Conservation (phyloP, 2,329 filamentous ascomycete genomes). For the Coniochaeta prunicola region DNA sequence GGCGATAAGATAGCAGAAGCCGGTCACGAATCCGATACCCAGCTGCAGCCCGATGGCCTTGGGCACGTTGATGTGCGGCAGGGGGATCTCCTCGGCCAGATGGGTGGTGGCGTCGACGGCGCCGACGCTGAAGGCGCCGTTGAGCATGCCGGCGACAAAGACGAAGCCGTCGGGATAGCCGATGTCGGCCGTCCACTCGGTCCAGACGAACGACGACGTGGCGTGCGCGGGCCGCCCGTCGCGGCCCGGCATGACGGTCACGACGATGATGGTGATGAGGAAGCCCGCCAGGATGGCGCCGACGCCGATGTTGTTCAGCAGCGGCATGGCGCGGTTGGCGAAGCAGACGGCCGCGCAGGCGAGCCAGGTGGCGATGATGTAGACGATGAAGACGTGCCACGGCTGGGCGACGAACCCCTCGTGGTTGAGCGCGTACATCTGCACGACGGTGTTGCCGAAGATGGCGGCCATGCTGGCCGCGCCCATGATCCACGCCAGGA, state of each 20-base stretch:
- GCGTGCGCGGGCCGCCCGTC: conserved; percentile 23
- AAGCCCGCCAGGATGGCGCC: conserved; percentile 44
- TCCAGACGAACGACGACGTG: conserved; percentile 29
- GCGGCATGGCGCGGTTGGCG: conserved; percentile 43
- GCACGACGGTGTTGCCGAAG: conserved; percentile 31
- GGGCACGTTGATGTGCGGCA: conserved; percentile 43
- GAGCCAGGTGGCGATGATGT: conserved; percentile 31
- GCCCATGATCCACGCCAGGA: conserved; percentile 32
- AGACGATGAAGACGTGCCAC: conserved; percentile 37
- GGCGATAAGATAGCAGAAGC: conserved; percentile 43
- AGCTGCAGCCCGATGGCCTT: conserved; percentile 44
- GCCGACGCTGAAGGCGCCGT: conserved; percentile 62
- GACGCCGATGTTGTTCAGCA: conserved; percentile 46
- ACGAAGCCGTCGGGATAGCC: conserved; percentile 34
- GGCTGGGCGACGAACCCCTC: conserved; percentile 23
- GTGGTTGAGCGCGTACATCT: conserved; percentile 36
- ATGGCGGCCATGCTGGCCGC: conserved; percentile 32
- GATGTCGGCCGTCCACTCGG: conserved; percentile 28
- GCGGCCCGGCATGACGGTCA: conserved; percentile 41
- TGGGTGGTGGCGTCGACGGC: conserved; percentile 60
- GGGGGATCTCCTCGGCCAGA: conserved; percentile 56
- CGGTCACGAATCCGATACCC: conserved; percentile 41
- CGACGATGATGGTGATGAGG: conserved; percentile 47
- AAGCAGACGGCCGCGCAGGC: conserved; percentile 38
- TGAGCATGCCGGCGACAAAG: conserved; percentile 38